Evolutionary conservation across 768 basidiomycete species (phyloP), one percentile per base, ranked within the genome.

Genomic region (Solioccasus polychromus): DNA sequence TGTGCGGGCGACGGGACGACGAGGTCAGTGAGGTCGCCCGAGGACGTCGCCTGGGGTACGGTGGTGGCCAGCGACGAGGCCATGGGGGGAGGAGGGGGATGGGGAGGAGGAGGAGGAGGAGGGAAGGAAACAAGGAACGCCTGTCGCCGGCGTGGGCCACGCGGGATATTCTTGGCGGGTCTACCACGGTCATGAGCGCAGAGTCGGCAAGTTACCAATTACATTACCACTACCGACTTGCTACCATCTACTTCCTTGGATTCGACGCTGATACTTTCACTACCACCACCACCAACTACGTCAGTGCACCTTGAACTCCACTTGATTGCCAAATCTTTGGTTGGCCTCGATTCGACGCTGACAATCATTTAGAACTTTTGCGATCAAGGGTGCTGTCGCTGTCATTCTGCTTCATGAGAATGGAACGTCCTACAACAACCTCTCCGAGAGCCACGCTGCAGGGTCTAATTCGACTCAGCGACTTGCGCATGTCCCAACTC

Each of bases 11-110:
- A 61, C 3, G 69, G 62, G 31, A 63, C 42, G 28, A 66, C 61
- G 47, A 76, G 66, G 58, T 79, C 74, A 19, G 65, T 55, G 52
- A 78, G 76, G 51, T 78, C 77, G 45, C 75, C 76, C 11, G 75
- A 72, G 34, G 59, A 49, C 12, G 69, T 60, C 10, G 76, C 74
- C 62, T 70, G 69, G 10, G 65, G 48, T 6, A 67, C 32, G 37
- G 53, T 48, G 44, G 50, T 31, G 54, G 66, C 61, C 50, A 63
- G 45, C 24, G 67, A 53, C 19, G 75, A 55, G 59, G 72, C 72
- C 75, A 76, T 76, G 52, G 57, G 14, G 34, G 31, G n/a, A n/a
- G 34, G 35, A 48, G 58, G 44, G 49, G 12, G 25, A n/a, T n/a
- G n/a, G 19, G 19, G 50, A 49, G 38, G 53, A 32, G 36, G 17